These are phyloP conservation scores for Paulownia fortunei DNA, from an alignment of 257 asterid species.

Conservation along the genomic window DNA sequence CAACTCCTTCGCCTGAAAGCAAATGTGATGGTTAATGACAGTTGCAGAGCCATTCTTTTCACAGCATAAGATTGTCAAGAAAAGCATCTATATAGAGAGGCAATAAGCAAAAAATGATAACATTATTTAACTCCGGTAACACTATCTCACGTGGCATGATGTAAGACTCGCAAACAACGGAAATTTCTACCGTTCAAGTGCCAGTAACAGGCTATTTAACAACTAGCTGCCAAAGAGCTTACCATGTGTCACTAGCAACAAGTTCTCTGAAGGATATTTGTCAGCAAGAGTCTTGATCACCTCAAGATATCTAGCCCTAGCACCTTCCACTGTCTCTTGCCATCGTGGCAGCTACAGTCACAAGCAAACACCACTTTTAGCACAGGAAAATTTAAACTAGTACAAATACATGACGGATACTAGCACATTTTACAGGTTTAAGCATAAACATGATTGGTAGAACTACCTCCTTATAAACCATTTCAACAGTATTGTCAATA, in stretches of 20 bases:
- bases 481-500: conserved; percentile 50
- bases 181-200: neutral
- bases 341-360: conserved; percentile 70
- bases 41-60: neutral
- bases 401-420: neutral
- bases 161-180: too few species aligned
- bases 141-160: too few species aligned
- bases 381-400: neutral
- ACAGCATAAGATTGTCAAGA: neutral
- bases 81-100: neutral
- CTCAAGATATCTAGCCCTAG: conserved; percentile 61
- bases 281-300: conserved; percentile 77
- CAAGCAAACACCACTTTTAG: conserved; percentile 24
- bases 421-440: neutral
- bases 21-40: neutral
- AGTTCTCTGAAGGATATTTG: conserved; percentile 81
- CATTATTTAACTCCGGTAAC: neutral
- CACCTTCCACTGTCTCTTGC: conserved; percentile 64
- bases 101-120: neutral
- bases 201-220: neutral
- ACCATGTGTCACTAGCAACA: conserved; percentile 93
- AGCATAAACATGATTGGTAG: neutral
- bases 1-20: conserved; percentile 85
- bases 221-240: conserved; percentile 20
- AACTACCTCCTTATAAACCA: conserved; percentile 67